These are phyloP conservation scores for Pichia cabralensis DNA, from an alignment of 805 yeast genomes.

Conservation along the genomic window DNA sequence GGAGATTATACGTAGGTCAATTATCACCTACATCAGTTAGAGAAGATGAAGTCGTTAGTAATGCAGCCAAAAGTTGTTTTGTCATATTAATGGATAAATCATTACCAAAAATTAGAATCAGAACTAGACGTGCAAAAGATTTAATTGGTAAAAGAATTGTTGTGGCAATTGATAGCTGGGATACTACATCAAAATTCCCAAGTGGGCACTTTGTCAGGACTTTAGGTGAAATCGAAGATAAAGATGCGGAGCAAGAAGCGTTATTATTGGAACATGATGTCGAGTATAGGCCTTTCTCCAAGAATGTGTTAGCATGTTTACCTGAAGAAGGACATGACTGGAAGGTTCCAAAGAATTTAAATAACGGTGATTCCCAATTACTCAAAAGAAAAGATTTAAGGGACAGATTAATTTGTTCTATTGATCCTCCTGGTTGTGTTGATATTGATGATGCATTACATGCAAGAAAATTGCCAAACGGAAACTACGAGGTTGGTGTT, in stretches of 20 bases:
- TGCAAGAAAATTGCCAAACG: constrained; percentile 76
- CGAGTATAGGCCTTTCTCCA: constrained; percentile 91
- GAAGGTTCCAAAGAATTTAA: constrained; percentile 66
- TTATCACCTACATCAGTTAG: constrained; percentile 66
- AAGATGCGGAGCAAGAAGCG: constrained; percentile 95
- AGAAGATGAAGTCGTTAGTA: constrained; percentile 40
- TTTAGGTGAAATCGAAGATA: constrained; percentile 83
- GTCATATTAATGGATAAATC: constrained; percentile 84
- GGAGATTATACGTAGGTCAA: constrained; percentile 96
- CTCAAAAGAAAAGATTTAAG: constrained; percentile 75
- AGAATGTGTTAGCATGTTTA: constrained; percentile 81
- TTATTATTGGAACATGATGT: constrained; percentile 89
- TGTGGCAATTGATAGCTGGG: constrained; percentile 90
- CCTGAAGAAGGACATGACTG: constrained; percentile 92
- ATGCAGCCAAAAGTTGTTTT: constrained; percentile 68
- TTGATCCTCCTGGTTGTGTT: constrained; percentile 97
- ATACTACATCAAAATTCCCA: constrained; percentile 71
- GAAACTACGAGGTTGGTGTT: constrained; percentile 95
- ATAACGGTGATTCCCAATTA: constrained; percentile 42
- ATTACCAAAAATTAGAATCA: constrained; percentile 77
- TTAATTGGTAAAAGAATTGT: constrained; percentile 86
- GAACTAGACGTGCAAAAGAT: constrained; percentile 78
- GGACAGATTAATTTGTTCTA: constrained; percentile 83
- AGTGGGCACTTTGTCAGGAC: constrained; percentile 90
- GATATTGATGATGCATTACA: constrained; percentile 98